Evolutionary conservation across 768 basidiomycete species (phyloP).

Genomic region (Lentinula aciculospora): DNA sequence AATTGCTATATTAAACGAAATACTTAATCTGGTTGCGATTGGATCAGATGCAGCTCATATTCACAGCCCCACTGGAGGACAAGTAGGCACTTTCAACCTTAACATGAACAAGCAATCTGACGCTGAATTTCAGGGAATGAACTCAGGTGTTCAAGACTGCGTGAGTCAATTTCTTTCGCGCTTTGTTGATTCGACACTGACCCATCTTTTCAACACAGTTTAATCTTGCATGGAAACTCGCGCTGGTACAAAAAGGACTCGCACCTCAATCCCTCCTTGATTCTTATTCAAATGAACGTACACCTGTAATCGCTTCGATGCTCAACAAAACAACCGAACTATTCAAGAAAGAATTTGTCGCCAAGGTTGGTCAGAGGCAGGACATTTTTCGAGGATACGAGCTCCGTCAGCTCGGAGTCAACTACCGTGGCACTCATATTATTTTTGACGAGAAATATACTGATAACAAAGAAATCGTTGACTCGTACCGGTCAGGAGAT

Average conservation of each 20-base stretch:
- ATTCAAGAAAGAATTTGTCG: conserved; percentile 17
- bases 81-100: conserved; percentile 15
- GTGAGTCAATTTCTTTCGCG: conserved; percentile 17
- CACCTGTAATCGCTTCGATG: conserved; percentile 41
- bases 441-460: conserved; percentile 25
- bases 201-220: conserved; percentile 16
- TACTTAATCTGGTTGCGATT: neutral
- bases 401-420: conserved; percentile 34
- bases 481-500: conserved; percentile 9
- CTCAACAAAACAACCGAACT: conserved; percentile 30
- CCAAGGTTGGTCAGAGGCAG: neutral
- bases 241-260: conserved; percentile 31
- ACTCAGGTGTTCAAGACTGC: conserved; percentile 30
- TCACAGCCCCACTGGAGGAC: conserved; percentile 39
- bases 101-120: conserved; percentile 3
- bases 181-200: neutral
- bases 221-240: conserved; percentile 42
- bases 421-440: conserved; percentile 38
- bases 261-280: conserved; percentile 30
- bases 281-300: conserved; percentile 36
- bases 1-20: neutral
- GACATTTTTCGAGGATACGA: conserved; percentile 8
- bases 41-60: conserved; percentile 44
- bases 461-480: conserved; percentile 10
- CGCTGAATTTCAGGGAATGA: conserved; percentile 24